phyloP scores from a whole-genome alignment of 306 rosid species.

The Prinsepia uniflora region DNA sequence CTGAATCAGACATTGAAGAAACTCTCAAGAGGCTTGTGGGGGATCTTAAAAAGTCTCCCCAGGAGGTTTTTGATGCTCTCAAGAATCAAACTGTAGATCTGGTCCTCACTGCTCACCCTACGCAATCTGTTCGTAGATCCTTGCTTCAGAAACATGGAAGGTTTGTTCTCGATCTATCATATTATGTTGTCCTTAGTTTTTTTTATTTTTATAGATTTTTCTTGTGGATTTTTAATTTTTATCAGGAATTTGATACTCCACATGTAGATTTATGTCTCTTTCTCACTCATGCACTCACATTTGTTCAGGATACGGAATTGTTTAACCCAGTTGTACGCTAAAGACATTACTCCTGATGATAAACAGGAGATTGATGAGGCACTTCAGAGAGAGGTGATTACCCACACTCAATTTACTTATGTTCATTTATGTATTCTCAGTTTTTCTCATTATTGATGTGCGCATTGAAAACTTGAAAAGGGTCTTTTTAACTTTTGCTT shows the following conservation, averaged over 20 bases:
- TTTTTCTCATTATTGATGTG: not conserved
- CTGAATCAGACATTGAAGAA: conserved; percentile 96
- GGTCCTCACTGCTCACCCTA: conserved; percentile 98
- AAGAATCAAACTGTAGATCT: conserved; percentile 95
- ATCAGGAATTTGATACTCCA: not conserved
- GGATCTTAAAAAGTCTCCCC: conserved; percentile 70
- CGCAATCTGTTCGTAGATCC: conserved; percentile 93
- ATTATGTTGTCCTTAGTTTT: not conserved
- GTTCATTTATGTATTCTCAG: not conserved
- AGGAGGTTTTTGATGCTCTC: conserved; percentile 91
- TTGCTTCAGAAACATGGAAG: conserved; percentile 98
- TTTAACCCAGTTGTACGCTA: conserved; percentile 73
- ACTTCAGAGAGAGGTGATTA: conserved; percentile 84
- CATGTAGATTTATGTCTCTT: not conserved
- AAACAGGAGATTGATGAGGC: conserved; percentile 98
- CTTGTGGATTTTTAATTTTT: not conserved
- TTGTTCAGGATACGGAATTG: conserved; percentile 70
- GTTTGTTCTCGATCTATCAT: conserved; percentile 36
- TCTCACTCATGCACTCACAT: not conserved
- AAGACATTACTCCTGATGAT: conserved; percentile 97
- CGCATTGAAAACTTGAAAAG: not conserved
- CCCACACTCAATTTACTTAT: conserved; percentile 22
- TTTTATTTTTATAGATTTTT: not conserved
- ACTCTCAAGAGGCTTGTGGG: conserved; percentile 90
- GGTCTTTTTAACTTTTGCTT: not conserved